Conservation (phyloP, 805 yeast genomes). For the Lachancea cidri region DNA sequence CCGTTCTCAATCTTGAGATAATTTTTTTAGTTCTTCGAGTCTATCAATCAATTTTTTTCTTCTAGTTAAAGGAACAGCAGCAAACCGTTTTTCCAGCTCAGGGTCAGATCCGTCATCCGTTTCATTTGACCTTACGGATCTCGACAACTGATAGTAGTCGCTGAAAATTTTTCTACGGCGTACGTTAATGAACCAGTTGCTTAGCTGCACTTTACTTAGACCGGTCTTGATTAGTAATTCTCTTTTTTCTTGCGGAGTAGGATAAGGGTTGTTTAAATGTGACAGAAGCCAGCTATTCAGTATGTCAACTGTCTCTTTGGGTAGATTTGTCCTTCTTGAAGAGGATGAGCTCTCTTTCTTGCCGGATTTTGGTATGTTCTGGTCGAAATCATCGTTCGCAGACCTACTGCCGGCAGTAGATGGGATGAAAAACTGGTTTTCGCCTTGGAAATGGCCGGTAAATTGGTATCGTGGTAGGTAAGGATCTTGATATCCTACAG, state of each 20-base stretch:
- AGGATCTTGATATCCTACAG: too few species aligned
- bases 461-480: not conserved
- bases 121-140: conserved; percentile 4
- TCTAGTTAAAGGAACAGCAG: conserved; percentile 24
- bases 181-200: conserved; percentile 87
- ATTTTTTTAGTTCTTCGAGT: conserved; percentile 29
- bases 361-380: not conserved
- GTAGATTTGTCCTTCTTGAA: conserved; percentile 69
- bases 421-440: not conserved
- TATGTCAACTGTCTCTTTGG: conserved; percentile 70
- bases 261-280: conserved; percentile 78
- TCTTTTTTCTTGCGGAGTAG: conserved; percentile 72
- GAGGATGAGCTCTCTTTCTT: conserved; percentile 3
- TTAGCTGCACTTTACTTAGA: conserved; percentile 70
- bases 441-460: not conserved
- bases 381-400: not conserved
- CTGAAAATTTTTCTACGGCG: conserved; percentile 61
- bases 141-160: conserved; percentile 25
- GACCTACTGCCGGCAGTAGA: not conserved
- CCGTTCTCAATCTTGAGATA: conserved; percentile 10
- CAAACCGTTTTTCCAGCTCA: conserved; percentile 24
- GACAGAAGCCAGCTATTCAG: conserved; percentile 68
- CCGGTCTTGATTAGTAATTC: conserved; percentile 68
- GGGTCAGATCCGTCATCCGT: conserved; percentile 14
- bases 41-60: conserved; percentile 33